Percentiles rank a stretch among this genome's conserved stretches.
Conservation (phyloP, 2,329 filamentous ascomycete genomes). For the Biscogniauxia sp. region DNA sequence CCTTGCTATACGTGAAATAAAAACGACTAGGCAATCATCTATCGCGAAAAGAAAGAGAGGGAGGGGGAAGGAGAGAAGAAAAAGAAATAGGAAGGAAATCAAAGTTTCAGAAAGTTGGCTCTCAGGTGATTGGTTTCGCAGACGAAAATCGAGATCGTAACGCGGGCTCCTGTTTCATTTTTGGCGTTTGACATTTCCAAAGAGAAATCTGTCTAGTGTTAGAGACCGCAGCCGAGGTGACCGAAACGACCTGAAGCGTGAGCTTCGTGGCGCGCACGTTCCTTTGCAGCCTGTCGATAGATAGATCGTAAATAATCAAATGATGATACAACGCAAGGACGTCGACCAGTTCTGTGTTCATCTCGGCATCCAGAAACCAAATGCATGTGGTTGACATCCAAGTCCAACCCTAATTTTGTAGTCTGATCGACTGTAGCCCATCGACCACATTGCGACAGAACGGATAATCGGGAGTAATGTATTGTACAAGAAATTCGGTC, state of each 20-base stretch:
- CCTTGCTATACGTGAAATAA: background rate
- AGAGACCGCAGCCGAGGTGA: background rate
- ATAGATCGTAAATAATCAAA: conserved; percentile 20
- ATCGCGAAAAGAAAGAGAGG: background rate
- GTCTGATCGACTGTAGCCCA: conserved; percentile 14
- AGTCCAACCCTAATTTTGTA: conserved; percentile 18
- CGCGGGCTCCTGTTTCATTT: background rate
- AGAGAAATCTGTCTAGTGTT: background rate
- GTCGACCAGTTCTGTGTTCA: conserved; percentile 13
- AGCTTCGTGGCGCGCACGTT: conserved; percentile 4
- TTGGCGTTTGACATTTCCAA: background rate
- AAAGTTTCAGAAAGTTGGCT: background rate
- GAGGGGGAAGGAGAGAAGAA: background rate
- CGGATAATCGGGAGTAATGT: conserved; percentile 10
- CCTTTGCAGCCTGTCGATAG: conserved; percentile 2
- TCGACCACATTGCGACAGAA: conserved; percentile 12
- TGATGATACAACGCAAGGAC: conserved; percentile 21
- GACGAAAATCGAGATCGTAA: background rate
- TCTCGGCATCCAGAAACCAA: conserved; percentile 17
- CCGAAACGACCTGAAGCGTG: background rate
- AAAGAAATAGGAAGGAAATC: background rate
- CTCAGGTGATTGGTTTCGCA: background rate
- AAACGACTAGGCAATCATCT: background rate
- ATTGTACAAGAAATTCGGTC: conserved; percentile 26
- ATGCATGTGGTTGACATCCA: conserved; percentile 22